These are phyloP conservation scores for Moelleriella libera DNA, from an alignment of 2,329 filamentous ascomycete species.

Conservation along the genomic window DNA sequence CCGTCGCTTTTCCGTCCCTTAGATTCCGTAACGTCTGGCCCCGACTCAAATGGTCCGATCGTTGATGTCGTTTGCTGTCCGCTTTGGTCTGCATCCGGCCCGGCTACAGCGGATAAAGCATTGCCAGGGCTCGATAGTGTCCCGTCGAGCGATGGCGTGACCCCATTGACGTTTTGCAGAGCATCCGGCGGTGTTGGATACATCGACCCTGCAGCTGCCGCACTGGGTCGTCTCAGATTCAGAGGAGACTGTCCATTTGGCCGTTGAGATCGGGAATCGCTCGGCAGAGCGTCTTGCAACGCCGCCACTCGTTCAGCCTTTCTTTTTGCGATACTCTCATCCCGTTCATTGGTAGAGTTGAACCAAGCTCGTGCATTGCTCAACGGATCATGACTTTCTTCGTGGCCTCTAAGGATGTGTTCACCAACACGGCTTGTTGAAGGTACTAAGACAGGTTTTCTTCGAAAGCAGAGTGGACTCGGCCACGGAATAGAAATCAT, in stretches of 20 bases:
- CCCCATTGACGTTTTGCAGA: conserved; percentile 36
- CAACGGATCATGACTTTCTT: conserved; percentile 34
- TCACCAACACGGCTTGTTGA: conserved; percentile 25
- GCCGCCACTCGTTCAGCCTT: conserved; percentile 33
- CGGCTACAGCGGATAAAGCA: conserved; percentile 13
- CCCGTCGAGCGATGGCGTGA: conserved; percentile 42
- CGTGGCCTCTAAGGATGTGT: conserved; percentile 18
- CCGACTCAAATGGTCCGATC: conserved; percentile 11
- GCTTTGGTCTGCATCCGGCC: conserved; percentile 15
- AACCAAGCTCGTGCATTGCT: conserved; percentile 35
- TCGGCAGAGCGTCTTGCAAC: conserved; percentile 26
- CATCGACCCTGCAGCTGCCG: conserved; percentile 36
- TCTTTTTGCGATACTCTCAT: conserved; percentile 31
- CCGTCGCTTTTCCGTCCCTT: conserved; percentile 30
- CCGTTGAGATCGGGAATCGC: conserved; percentile 25
- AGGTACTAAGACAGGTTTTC: conserved; percentile 26
- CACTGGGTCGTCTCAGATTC: conserved; percentile 33
- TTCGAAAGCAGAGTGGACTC: conserved; percentile 36
- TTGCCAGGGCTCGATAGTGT: conserved; percentile 41
- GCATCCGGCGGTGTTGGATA: conserved; percentile 62
- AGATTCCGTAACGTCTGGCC: conserved; percentile 20
- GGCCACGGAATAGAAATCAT: conserved; percentile 38
- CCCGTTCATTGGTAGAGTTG: conserved; percentile 26
- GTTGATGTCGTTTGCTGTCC: conserved; percentile 9
- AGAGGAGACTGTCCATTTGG: conserved; percentile 38